Conservation (phyloP, 2,329 filamentous ascomycete species). For the Raffaelea arxii region DNA sequence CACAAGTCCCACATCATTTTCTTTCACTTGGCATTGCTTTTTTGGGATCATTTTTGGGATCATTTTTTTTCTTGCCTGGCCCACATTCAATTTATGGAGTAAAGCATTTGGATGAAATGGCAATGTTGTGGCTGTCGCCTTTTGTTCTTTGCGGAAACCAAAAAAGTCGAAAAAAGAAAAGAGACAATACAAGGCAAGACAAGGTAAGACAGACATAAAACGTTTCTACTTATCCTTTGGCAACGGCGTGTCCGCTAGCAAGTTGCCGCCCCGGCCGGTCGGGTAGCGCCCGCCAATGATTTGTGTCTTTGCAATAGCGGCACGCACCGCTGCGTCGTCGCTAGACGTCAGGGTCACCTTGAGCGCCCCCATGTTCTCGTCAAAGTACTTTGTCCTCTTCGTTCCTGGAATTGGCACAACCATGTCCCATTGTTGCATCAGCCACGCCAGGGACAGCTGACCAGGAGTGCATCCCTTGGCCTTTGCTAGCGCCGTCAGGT, state of each 20-base stretch:
- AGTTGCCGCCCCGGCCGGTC: no score
- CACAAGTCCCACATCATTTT: no score
- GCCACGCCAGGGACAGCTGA: constrained; percentile 49
- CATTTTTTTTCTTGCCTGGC: no score
- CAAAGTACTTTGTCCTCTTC: constrained; percentile 19
- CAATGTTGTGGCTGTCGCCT: no score
- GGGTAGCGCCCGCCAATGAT: constrained; percentile 7
- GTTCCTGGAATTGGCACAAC: constrained; percentile 29
- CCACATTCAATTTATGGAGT: no score
- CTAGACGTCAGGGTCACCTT: constrained; percentile 12
- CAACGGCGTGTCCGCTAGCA: constrained; percentile 4
- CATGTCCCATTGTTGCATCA: constrained; percentile 34
- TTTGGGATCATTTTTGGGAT: no score
- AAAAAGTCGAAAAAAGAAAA: no score
- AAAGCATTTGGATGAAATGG: no score
- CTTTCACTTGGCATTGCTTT: no score
- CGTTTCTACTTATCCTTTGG: constrained; percentile 1
- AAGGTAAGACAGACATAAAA: no score
- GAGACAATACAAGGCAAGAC: no score
- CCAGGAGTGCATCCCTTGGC: constrained; percentile 29
- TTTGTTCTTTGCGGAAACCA: no score
- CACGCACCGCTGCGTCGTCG: constrained; percentile 8
- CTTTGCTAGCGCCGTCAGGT: constrained; percentile 16
- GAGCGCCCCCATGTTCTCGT: constrained; percentile 20
- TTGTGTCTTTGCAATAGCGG: constrained; percentile 4